Conservation (phyloP, 495 filamentous ascomycete genomes). For the Xylaria grammica region DNA sequence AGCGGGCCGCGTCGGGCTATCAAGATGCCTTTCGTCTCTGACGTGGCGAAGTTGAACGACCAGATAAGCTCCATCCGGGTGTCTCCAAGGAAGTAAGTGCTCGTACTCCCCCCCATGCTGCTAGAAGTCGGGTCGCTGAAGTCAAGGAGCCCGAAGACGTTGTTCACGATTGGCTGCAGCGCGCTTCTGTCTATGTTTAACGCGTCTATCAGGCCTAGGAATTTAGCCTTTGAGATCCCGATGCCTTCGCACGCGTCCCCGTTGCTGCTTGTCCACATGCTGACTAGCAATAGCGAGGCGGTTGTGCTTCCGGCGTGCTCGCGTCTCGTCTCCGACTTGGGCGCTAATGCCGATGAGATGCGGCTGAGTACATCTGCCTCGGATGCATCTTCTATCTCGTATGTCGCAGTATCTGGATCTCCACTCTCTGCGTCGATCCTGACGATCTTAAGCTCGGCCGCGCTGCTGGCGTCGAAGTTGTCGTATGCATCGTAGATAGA, state of each 20-base stretch:
- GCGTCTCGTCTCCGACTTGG: background rate
- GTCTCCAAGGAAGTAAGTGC: background rate
- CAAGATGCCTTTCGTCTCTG: background rate
- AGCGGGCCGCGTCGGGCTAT: background rate
- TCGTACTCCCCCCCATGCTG: background rate
- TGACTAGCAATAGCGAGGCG: background rate
- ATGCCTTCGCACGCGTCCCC: background rate
- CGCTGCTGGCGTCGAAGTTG: constrained; percentile 1
- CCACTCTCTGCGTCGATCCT: background rate
- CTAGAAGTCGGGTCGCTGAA: background rate
- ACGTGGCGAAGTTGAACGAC: background rate
- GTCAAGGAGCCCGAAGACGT: background rate
- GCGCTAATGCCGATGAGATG: background rate
- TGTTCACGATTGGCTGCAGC: background rate
- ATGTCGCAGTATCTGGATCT: background rate
- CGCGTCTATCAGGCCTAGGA: background rate
- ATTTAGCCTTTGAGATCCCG: background rate
- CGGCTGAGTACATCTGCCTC: background rate
- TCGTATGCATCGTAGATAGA: background rate
- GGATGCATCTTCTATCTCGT: background rate
- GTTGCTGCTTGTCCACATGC: constrained; percentile 5
- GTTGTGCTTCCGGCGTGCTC: background rate
- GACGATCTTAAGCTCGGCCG: background rate
- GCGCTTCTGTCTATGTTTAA: background rate
- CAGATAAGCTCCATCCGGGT: background rate